These are phyloP conservation scores for Peronospora farinosa DNA, from an alignment of 352 stramenopile genomes.

Conservation along the genomic window DNA sequence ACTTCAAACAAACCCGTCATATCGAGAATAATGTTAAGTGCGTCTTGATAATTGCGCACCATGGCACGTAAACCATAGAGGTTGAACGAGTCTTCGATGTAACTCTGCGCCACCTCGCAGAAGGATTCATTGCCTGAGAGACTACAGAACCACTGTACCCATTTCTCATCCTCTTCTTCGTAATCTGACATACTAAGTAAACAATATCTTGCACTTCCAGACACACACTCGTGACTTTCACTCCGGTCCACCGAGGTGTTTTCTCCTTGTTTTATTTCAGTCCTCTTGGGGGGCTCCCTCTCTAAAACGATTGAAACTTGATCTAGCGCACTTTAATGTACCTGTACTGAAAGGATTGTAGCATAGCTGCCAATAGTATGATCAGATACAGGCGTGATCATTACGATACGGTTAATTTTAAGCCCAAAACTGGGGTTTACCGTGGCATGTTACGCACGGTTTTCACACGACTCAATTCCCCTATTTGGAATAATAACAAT, in stretches of 20 bases:
- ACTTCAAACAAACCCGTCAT: slow-evolving; percentile 51
- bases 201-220: slow-evolving; percentile 5
- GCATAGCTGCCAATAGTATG: not conserved
- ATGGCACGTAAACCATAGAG: slow-evolving; percentile 87
- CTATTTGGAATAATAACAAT: too few species aligned
- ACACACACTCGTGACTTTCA: slow-evolving; percentile 9
- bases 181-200: slow-evolving; percentile 76
- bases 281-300: slow-evolving; percentile 14
- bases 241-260: slow-evolving; percentile 30
- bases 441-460: too few species aligned
- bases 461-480: too few species aligned
- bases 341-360: slow-evolving; percentile 6
- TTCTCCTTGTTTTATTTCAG: slow-evolving; percentile 13
- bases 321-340: slow-evolving; percentile 28
- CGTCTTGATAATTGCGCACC: slow-evolving; percentile 87
- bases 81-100: slow-evolving; percentile 93
- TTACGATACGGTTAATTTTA: slow-evolving; percentile 6
- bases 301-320: slow-evolving; percentile 24
- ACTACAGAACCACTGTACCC: slow-evolving; percentile 91
- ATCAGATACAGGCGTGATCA: not conserved
- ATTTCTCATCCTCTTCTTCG: slow-evolving; percentile 89
- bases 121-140: slow-evolving; percentile 90
- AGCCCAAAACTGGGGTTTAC: slow-evolving; percentile 1
- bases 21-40: slow-evolving; percentile 90
- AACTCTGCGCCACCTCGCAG: slow-evolving; percentile 87